Evolutionary conservation across 2,329 filamentous ascomycete species (phyloP), one percentile per base, ranked within the genome.

Genomic region (Xylariaceae sp.): DNA sequence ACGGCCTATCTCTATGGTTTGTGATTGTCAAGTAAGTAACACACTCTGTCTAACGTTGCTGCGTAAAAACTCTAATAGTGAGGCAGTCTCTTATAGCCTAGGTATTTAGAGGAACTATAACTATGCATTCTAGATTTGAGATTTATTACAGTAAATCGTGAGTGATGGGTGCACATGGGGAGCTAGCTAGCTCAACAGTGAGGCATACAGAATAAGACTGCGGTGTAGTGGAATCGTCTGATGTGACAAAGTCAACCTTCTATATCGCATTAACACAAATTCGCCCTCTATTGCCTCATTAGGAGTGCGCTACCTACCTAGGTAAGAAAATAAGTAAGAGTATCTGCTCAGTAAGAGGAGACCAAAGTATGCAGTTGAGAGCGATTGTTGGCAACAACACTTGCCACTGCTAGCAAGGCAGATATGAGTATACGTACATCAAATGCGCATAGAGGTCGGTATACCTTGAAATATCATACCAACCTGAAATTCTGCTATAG

Each of bases 231-330:
- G 61, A 57, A 62, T 61, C 58, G 53, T 65, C 69, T 41, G 72
- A 74, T 74, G 65, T 75, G 68, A 56, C 58, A 28, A 17, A 33
- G 12, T n/a, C n/a, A n/a, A n/a, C n/a, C n/a, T n/a, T n/a, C n/a
- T n/a, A n/a, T n/a, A n/a, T n/a, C n/a, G n/a, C n/a, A n/a, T n/a
- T n/a, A n/a, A n/a, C n/a, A n/a, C n/a, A n/a, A n/a, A n/a, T n/a
- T n/a, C n/a, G n/a, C n/a, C n/a, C n/a, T n/a, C n/a, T n/a, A n/a
- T n/a, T n/a, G n/a, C n/a, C n/a, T n/a, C n/a, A n/a, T n/a, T n/a
- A n/a, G n/a, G n/a, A n/a, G n/a, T n/a, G n/a, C n/a, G n/a, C n/a
- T n/a, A n/a, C n/a, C n/a, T n/a, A n/a, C 17, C 29, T 23, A 36
- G 33, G n/a, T 23, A 6, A 21, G 8, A 31, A 12, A 31, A 12